Base-by-base conservation (phyloP, 306 rosid genomes). In the Vigna radiata region DNA sequence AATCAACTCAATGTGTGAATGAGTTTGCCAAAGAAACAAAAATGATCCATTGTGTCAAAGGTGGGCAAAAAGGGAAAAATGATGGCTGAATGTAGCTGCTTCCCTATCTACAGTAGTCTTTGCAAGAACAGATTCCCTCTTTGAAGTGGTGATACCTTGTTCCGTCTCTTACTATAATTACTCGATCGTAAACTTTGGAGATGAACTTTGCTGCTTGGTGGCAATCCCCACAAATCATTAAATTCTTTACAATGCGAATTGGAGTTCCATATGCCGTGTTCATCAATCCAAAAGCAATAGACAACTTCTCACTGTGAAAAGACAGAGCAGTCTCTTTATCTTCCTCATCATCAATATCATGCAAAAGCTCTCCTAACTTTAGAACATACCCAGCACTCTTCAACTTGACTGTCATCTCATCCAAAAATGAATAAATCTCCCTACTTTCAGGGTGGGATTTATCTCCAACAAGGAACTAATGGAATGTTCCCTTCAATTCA, bases 221-320 rank as follows among this genome's bases (percentile, higher is more conserved):
- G 54, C 90, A 86, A 81, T 86, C 92, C 61, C 64, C 71, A 63
- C 90, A 86, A 54, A 84, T 87, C 69, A 90, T 76, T 62, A 88
- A 86, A 70, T 88, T 88, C 84, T 86, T 88, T 59, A 88, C 87
- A 33, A 86, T 79, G 55, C 88, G 86, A 75, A 86, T 86, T 27
- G 87, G 85, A 3, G 88, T 84, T 82, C 90, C 85, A 7, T 83
- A 74, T 68, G 48, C 61, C 2, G 88, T 84, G 79, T 85, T 84
- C 82, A 84, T 82, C 79, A 88, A 79, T 72, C 88, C 90, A 70
- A 84, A 86, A 61, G 88, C 88, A 66, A 88, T 86, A 31, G 92
- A 88, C 84, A 86, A 73, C 81, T 82, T 88, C 83, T 88, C 92
- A 64, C 88, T 88, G 61, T 88, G 92, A 31, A 73, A 47, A 11